Evolutionary conservation across 2,329 filamentous ascomycete genomes (phyloP).

Genomic region (Dactylonectria estremocensis): DNA sequence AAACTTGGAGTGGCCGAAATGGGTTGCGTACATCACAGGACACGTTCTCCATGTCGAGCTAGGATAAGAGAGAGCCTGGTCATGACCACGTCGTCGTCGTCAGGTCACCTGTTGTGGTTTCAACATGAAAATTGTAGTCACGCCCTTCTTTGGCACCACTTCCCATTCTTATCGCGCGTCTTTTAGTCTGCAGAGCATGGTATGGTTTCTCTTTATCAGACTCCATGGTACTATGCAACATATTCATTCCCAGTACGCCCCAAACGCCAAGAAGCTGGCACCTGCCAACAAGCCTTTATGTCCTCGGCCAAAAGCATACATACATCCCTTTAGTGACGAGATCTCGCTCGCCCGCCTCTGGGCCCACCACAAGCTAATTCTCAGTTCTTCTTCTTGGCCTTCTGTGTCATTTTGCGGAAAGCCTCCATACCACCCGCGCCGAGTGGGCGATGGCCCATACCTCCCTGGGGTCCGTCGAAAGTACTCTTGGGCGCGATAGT

Average conservation of each 20-base stretch:
- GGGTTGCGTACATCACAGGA: neutral
- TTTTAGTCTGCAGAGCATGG: neutral
- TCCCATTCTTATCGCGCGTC: neutral
- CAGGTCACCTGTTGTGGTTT: neutral
- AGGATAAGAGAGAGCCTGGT: neutral
- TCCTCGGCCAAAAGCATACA: constrained; percentile 42
- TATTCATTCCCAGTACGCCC: constrained; percentile 37
- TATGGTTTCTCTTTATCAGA: constrained; percentile 8
- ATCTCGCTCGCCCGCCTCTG: neutral
- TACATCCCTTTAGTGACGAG: constrained; percentile 13
- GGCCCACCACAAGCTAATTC: neutral
- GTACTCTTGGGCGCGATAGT: constrained; percentile 74
- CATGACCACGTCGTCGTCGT: neutral
- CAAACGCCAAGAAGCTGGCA: constrained; percentile 42
- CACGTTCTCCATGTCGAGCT: neutral
- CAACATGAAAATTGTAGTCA: neutral
- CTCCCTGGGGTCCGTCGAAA: constrained; percentile 67
- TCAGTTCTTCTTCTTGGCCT: constrained; percentile 67
- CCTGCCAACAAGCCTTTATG: constrained; percentile 38
- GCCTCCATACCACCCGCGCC: constrained; percentile 76
- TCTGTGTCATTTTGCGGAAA: constrained; percentile 77
- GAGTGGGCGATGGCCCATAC: constrained; percentile 71
- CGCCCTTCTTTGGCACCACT: neutral
- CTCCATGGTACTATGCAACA: constrained; percentile 15
- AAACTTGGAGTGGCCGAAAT: neutral